A percentile compares a stretch with the other conserved stretches of the same genome.
Conservation (phyloP, 2,329 filamentous ascomycete species). For the Diaporthe humulicola region DNA sequence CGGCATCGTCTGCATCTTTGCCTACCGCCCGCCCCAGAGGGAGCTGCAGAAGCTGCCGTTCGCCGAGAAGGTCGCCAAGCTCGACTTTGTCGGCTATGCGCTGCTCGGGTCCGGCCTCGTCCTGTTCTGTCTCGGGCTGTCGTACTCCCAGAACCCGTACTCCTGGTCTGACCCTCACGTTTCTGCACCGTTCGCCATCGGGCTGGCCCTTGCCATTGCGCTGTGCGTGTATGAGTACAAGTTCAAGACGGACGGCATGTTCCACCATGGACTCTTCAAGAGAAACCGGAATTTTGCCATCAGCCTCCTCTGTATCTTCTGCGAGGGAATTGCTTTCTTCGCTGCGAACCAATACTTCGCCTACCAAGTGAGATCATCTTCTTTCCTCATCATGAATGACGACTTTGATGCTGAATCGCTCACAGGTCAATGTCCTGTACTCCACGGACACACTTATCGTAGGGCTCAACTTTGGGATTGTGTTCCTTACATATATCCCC, state of each 20-base stretch:
- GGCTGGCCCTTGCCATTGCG: slow-evolving; percentile 45
- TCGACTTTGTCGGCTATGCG: slow-evolving; percentile 56
- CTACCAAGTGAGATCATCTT: slow-evolving; percentile 46
- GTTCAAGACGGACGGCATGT: slow-evolving; percentile 55
- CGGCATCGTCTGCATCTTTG: slow-evolving; percentile 45
- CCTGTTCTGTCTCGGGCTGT: slow-evolving; percentile 55
- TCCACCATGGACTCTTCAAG: slow-evolving; percentile 55
- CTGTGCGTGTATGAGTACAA: slow-evolving; percentile 52
- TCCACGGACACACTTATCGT: slow-evolving; percentile 51
- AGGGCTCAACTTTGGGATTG: slow-evolving; percentile 51
- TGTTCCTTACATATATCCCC: slow-evolving; percentile 49
- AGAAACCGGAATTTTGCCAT: slow-evolving; percentile 54
- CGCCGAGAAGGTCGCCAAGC: slow-evolving; percentile 50
- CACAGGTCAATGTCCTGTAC: slow-evolving; percentile 49
- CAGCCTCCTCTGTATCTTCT: slow-evolving; percentile 51
- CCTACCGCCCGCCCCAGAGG: slow-evolving; percentile 51
- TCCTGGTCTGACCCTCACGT: slow-evolving; percentile 53
- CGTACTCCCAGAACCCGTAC: slow-evolving; percentile 55
- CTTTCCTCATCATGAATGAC: background rate
- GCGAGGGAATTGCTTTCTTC: slow-evolving; percentile 55
- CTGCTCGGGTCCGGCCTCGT: slow-evolving; percentile 52
- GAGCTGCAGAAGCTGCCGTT: slow-evolving; percentile 46
- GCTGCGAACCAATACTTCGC: slow-evolving; percentile 58
- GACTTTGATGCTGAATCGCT: background rate
- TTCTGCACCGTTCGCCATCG: slow-evolving; percentile 52